Evolutionary conservation across 2,329 filamentous ascomycete genomes (phyloP), one percentile per base, ranked within the genome.

Genomic region (Aspergillus aculeatinus): DNA sequence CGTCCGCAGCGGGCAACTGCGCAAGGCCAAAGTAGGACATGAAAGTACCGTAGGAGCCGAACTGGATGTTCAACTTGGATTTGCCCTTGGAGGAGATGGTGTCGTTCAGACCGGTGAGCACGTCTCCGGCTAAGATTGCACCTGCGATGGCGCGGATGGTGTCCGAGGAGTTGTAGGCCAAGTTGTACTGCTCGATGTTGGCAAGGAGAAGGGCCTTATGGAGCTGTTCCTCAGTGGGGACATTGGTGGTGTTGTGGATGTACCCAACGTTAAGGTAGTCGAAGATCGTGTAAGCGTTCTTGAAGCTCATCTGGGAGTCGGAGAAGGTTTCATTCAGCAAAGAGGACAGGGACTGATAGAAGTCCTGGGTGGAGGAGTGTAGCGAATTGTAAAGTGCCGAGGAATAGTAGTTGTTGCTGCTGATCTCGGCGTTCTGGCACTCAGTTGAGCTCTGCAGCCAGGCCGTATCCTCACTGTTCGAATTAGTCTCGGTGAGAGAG

Each of bases 121-220:
- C 81, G 47, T 85, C 75, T 19, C 96, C 84, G 9, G 84, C 85
- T 16, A 98, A 78, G 56, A 86, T 84, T 2, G 87, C 85, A 42
- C 86, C 85, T 52, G 83, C 81, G 7, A 81, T 80, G 16, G 80
- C 79, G 25, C 79, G 79, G 57, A 79, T 74, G n/a, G 74, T 67
- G 47, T 80, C 77, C 2, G 76, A 75, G 67, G 80, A 77, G 78
- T 96, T 94, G 84, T 89, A 96, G 56, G 91, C 91, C 14, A 95
- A 86, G 70, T 88, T 89, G 81, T 85, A 96, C 75, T 97, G 90
- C 75, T 95, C 90, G 60, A 81, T 79, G 72, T 93, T 87, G 67
- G 93, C 92, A 33, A 95, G 85, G n/a, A 84, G 83, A 67, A 84
- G 83, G 59, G 95, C 84, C 72, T 89, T 85, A 67, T 79, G 72